Evolutionary conservation across 768 basidiomycete genomes (phyloP), one percentile per base, ranked within the genome.

Genomic region (Panaeolus cyanescens): DNA sequence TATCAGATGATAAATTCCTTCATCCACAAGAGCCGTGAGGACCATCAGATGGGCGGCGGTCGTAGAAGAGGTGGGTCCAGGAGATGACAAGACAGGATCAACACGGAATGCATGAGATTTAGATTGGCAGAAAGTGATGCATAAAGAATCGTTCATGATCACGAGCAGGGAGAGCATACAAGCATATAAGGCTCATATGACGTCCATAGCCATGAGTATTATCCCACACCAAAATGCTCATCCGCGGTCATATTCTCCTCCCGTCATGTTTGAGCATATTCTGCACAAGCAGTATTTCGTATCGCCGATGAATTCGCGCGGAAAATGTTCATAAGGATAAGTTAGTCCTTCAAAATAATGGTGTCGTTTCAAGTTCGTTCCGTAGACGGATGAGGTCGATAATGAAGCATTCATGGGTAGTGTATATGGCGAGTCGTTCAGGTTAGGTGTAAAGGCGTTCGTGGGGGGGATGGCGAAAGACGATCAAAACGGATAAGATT

Each of bases 401-500:
- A 50, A 50, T 50, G 30, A 50, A 28, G 22, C 25, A 15, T 50
- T 50, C 13, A 50, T 30, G 45, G 22, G 22, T 50, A 28, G 4
- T 34, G 13, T 50, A n/a, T n/a, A n/a, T n/a, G n/a, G n/a, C n/a
- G 45, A 28, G 45, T 50, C 22, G n/a, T 42, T 6, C 20, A 42
- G 19, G 15, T 22, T 12, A 19, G 55, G 56, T 22, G 31, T 13
- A 22, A 28, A 30, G 13, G 25, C 17, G 32, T 25, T n/a, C 15
- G 31, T 10, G 22, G 28, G 30, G 9, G 59, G 33, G 20, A 10
- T 42, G 53, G 17, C 13, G 17, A 54, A 45, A 15, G 15, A 32
- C 19, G 25, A 32, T 25, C 32, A 22, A 30, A 55, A 13, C 50
- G 57, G 39, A 28, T 58, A 30, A 30, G 32, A 25, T 68, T 70